Evolutionary conservation across 2,329 filamentous ascomycete genomes (phyloP), one percentile per base, ranked within the genome.

Genomic region (Fusarium protoensiforme): DNA sequence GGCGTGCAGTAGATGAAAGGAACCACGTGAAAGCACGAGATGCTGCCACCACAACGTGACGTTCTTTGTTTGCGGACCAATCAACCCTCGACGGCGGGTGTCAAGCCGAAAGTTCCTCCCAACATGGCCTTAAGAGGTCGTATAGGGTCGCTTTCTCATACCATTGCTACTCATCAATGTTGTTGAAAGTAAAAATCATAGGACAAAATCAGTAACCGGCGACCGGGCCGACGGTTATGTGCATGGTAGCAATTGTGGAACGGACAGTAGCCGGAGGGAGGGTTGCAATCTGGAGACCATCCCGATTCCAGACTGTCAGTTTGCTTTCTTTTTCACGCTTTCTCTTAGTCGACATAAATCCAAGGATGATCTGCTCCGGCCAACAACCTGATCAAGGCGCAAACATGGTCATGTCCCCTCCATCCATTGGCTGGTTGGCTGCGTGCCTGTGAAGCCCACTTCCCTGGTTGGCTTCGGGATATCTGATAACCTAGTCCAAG

Each of bases 361-460:
- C 27, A 69, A 46, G 72, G 72, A 74, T 59, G n/a, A 41, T 73
- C 60, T 73, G 68, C 58, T 71, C 74, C 75, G 75, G 72, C 46
- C 70, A 74, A 78, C 68, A 67, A 69, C 61, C 63, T 67, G 66
- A 62, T 58, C 64, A 67, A 71, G 67, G 22, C 29, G 56, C 61
- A 64, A 76, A 68, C 71, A 78, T 77, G 75, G 71, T 35, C 57
- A 38, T 65, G 60, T 69, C 48, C 68, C 64, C 35, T 20, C 24
- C 38, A 35, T 67, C 58, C 46, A 74, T 78, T 72, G 71, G 68
- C 39, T 74, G 46, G 64, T 61, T 61, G 36, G 56, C 29, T 59
- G 59, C 31, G 53, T 61, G 65, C 59, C 68, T 56, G 13, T 31
- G 48, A 67, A 64, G 68, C 73, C 73, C 71, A 73, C 67, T 75